Conservation (phyloP, 805 yeast genomes). For the Candida maesae region DNA sequence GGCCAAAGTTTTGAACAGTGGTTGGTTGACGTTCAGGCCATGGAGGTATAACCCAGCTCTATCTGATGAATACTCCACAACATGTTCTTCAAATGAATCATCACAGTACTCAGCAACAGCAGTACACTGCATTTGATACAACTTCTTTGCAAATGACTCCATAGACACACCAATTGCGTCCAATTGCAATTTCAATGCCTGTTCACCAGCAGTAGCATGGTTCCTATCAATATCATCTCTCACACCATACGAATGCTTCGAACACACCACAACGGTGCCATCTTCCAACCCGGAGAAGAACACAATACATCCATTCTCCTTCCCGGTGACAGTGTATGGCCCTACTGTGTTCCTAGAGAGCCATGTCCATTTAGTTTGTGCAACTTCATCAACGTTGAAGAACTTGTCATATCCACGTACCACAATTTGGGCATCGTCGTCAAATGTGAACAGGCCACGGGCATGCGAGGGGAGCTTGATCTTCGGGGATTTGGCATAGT, state of each 20-base stretch:
- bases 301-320: conserved; percentile 93
- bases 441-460: conserved; percentile 72
- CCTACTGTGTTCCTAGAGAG: conserved; percentile 54
- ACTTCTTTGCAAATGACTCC: conserved; percentile 49
- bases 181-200: conserved; percentile 54
- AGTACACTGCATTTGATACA: conserved; percentile 56
- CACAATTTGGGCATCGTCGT: conserved; percentile 43
- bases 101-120: conserved; percentile 94
- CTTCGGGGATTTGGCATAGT: conserved; percentile 52
- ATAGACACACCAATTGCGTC: conserved; percentile 34
- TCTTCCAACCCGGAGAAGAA: conserved; percentile 73
- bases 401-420: conserved; percentile 94
- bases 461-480: conserved; percentile 66
- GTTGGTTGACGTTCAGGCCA: conserved; percentile 73
- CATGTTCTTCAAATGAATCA: conserved; percentile 91
- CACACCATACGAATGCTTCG: conserved; percentile 85
- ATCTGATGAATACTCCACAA: conserved; percentile 64
- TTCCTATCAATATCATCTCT: conserved; percentile 50
- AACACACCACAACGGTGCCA: conserved; percentile 80
- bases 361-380: conserved; percentile 45
- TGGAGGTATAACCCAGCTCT: conserved; percentile 83
- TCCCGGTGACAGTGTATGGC: conserved; percentile 76
- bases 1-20: conserved; percentile 59
- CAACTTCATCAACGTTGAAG: conserved; percentile 72
- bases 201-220: conserved; percentile 75